Evolutionary conservation across 352 stramenopile genomes (phyloP), one percentile per base, ranked within the genome.

Genomic region (Paralagenidium karlingii): DNA sequence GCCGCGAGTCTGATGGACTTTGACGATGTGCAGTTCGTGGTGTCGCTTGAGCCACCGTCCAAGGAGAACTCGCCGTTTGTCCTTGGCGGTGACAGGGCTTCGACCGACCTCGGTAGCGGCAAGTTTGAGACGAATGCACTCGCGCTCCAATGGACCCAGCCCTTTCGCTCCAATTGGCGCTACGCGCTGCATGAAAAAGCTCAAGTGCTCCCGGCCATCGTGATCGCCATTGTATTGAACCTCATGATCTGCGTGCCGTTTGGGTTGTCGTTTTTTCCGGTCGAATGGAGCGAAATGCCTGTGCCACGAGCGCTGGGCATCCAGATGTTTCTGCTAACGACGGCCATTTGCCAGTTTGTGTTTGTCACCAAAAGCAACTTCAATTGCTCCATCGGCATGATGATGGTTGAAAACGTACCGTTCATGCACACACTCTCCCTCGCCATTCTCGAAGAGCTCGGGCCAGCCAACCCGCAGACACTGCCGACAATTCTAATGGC

Each of bases 331-430:
- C 43, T 88, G 26, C 58, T 88, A 47, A 82, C 70, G 26, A 81
- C 74, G 2, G 67, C 69, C 32, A 74, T 88, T 31, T 84, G 68
- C 40, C 74, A 88, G 55, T 88, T 88, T 42, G 74, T 82, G 15
- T 82, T 85, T 44, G 74, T 84, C 15, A 55, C 55, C 34, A 70
- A 61, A 34, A 88, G 74, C 48, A 79, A 73, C 16, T 88, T 88
- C 36, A 64, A 83, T 34, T 65, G 74, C 8, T 50, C 68, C 0
- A 75, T 88, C 40, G 69, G 68, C 43, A 79, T 83, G 53, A 94
- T 96, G 77, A 97, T 98, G 89, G 84, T 96, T 25, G 92, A 98
- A 55, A 97, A 97, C 53, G 81, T 97, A 37, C 92, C 92, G 18
- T 98, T 98, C 60, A 93, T 91, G 68, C 83, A 96, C 56, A 81